Evolutionary conservation across 1,139 yeast genomes (phyloP), one percentile per base, ranked within the genome.

Genomic region (Pichia sp.): DNA sequence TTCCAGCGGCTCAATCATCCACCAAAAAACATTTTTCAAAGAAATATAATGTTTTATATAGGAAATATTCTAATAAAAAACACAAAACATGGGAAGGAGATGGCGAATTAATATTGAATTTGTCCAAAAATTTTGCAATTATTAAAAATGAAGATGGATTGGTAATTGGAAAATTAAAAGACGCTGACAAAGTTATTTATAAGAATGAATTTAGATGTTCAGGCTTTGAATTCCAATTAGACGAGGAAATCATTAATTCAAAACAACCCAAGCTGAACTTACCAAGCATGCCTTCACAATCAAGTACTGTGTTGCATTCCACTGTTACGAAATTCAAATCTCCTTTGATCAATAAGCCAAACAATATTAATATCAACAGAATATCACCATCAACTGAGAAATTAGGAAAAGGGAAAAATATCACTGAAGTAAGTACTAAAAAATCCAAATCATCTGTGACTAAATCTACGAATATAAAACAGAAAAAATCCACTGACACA

Each of bases 71-170:
- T 0, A 73, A 69, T 38, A 87, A 86, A 66, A 89, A 90, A 71
- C 81, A 89, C 64, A 90, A 90, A 63, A 83, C 90, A 0, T 92
- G 98, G 98, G 95, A 88, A 50, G 96, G 95, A 3, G 98, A 92
- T 66, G 97, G 96, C 0, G 65, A 67, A 30, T 70, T 86, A 5
- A 54, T 65, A 0, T 58, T 72, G 2, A 57, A 41, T 38, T 10
- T 4, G 8, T n/a, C 51, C 52, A 34, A 56, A 32, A 57, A 59
- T 44, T n/a, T 42, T 4, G 58, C 61, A 4, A 34, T 53, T 0
- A 32, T 62, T 28, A 56, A 55, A 41, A 57, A 58, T 47, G 63
- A 58, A 5, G 54, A 56, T 36, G 59, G 56, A 1, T 50, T 39
- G 18, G 42, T 50, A n/a, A 51, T 60, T 1, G 61, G 56, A 8